Percentiles rank a stretch among this genome's conserved stretches.
These are phyloP conservation scores for Sungouiozyma intestinalis DNA, from an alignment of 805 yeast species.

Conservation along the genomic window DNA sequence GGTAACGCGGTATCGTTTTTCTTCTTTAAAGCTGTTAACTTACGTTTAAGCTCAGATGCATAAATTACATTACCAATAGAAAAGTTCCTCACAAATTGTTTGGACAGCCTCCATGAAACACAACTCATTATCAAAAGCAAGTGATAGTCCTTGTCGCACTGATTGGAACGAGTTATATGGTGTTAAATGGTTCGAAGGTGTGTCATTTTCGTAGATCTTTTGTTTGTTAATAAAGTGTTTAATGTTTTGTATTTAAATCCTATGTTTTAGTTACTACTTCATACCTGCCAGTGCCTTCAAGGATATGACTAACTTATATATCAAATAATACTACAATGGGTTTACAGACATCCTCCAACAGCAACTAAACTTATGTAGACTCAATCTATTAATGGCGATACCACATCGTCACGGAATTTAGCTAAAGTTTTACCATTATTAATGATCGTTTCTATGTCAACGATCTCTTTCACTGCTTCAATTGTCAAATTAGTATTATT, in stretches of 20 bases:
- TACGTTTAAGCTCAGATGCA: slow-evolving; percentile 13
- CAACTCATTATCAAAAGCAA: neutral
- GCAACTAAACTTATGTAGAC: too few species aligned
- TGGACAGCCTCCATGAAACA: neutral
- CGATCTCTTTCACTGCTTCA: slow-evolving; percentile 79
- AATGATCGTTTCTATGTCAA: slow-evolving; percentile 66
- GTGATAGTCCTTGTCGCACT: too few species aligned
- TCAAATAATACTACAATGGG: too few species aligned
- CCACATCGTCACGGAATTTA: slow-evolving; percentile 34
- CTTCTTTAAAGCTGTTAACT: slow-evolving; percentile 12
- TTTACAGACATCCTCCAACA: too few species aligned
- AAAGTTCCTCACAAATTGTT: neutral
- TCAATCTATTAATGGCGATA: slow-evolving; percentile 18
- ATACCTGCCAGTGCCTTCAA: too few species aligned
- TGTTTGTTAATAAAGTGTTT: too few species aligned
- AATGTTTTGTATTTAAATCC: too few species aligned
- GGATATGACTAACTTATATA: too few species aligned
- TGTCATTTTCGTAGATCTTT: too few species aligned
- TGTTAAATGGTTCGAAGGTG: too few species aligned
- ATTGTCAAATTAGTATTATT: slow-evolving; percentile 54
- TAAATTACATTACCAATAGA: slow-evolving; percentile 1
- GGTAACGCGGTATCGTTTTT: slow-evolving; percentile 7
- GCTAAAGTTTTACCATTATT: slow-evolving; percentile 45
- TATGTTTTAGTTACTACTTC: too few species aligned
- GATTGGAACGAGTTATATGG: too few species aligned